A percentile compares a stretch with the other conserved stretches of the same genome.
phyloP scores from a whole-genome alignment of 2,329 filamentous ascomycete genomes.

The Neonectria sp. region DNA sequence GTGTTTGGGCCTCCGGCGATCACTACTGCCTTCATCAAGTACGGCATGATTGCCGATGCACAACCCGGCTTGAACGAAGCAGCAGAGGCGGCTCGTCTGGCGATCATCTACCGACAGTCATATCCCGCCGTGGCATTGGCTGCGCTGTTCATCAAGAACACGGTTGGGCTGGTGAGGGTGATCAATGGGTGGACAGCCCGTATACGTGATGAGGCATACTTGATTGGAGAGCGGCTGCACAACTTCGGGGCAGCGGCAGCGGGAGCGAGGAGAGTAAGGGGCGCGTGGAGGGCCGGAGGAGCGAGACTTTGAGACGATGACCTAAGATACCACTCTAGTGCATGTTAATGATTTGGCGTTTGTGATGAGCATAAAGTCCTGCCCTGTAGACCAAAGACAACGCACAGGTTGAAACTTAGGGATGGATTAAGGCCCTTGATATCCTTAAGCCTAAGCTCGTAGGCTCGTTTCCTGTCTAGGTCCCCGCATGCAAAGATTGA shows the following conservation, averaged over 20 bases:
- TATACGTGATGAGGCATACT: conserved; percentile 94
- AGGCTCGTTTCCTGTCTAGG: too few species aligned
- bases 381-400: too few species aligned
- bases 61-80: conserved; percentile 42
- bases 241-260: conserved; percentile 80
- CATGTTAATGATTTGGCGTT: conserved; percentile 4
- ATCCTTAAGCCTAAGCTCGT: too few species aligned
- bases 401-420: too few species aligned
- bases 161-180: conserved; percentile 69
- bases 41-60: conserved; percentile 38
- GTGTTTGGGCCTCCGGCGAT: conserved; percentile 76
- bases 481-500: too few species aligned
- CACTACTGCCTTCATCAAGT: conserved; percentile 57
- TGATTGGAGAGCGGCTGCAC: conserved; percentile 94
- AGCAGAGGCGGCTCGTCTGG: conserved; percentile 48
- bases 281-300: conserved; percentile 56
- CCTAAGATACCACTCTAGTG: conserved; percentile 9
- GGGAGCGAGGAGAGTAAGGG: conserved; percentile 53
- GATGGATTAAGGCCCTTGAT: too few species aligned
- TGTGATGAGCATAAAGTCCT: conserved; percentile 1
- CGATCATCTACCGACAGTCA: conserved; percentile 69
- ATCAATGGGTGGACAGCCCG: conserved; percentile 83
- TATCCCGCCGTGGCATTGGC: conserved; percentile 78
- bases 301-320: conserved; percentile 45
- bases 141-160: conserved; percentile 59